Evolutionary conservation across 1,139 yeast species (phyloP).

Genomic region (Hansenula lynferdii): DNA sequence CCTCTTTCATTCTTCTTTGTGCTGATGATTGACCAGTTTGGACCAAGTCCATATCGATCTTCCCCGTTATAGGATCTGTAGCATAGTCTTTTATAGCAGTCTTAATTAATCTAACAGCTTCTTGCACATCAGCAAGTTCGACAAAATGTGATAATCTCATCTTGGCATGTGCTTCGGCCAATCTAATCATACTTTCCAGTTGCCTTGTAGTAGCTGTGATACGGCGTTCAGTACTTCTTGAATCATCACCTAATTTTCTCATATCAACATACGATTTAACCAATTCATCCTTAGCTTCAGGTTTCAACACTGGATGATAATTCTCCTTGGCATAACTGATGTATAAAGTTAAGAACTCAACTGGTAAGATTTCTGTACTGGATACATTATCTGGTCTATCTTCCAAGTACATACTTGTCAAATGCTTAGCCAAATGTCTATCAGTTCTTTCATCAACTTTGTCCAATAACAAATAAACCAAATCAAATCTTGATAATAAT

Average conservation of each 20-base stretch:
- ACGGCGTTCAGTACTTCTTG: slow-evolving; percentile 79
- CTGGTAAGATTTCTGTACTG: slow-evolving; percentile 64
- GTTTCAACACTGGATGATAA: slow-evolving; percentile 69
- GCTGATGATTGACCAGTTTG: slow-evolving; percentile 94
- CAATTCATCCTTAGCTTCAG: slow-evolving; percentile 77
- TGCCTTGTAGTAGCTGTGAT: slow-evolving; percentile 98
- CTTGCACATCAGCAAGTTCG: slow-evolving; percentile 79
- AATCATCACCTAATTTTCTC: slow-evolving; percentile 93
- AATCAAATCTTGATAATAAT: slow-evolving; percentile 85
- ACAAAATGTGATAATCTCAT: slow-evolving; percentile 78
- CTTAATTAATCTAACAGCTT: slow-evolving; percentile 87
- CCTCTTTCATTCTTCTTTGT: slow-evolving; percentile 76
- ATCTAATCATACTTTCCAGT: slow-evolving; percentile 90
- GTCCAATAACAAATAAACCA: slow-evolving; percentile 88
- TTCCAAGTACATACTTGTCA: slow-evolving; percentile 88
- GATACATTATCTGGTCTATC: slow-evolving; percentile 78
- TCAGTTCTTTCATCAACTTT: slow-evolving; percentile 86
- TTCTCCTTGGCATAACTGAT: slow-evolving; percentile 91
- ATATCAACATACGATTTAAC: slow-evolving; percentile 90
- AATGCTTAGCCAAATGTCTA: slow-evolving; percentile 81
- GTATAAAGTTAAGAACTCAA: slow-evolving; percentile 81
- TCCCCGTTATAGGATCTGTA: slow-evolving; percentile 94
- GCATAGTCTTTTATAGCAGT: slow-evolving; percentile 97
- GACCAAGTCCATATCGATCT: slow-evolving; percentile 94
- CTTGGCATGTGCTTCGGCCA: slow-evolving; percentile 95